Base-by-base conservation (phyloP, 2,329 filamentous ascomycete genomes). In the Niveomyces coronatus region DNA sequence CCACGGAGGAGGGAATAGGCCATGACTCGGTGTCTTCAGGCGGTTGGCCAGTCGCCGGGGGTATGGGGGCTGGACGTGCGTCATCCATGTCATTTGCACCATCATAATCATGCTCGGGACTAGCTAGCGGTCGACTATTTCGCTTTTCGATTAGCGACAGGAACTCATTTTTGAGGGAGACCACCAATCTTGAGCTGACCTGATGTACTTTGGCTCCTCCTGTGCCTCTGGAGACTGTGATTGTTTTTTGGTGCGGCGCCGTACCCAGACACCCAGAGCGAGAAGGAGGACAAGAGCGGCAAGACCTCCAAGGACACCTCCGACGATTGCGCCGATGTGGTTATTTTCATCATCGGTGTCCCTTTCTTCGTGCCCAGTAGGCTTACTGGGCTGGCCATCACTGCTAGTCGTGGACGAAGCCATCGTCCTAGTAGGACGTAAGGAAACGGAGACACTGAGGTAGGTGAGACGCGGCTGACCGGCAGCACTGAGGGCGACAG, bases 251-350 rank as follows among this genome's bases (percentile, higher is more conserved):
- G 59, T 63, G 26, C 64, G 64, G 32, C 64, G 63, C 50, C 64
- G 54, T 35, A 68, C 54, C 47, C 62, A 71, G 35, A 70, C 49
- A 15, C 50, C 53, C 0, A 72, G 44, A 0, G 61, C 61, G 5
- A 62, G 43, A 6, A 74, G 44, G 6, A 62, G 58, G 8, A 63
- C 53, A 2, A 74, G 43, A 3, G 61, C 60, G 5, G 66, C 70
- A 1, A 71, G 56, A 13, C 68, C 70, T n/a, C 68, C 65, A 28
- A 77, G 60, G 13, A 63, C 64, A 10, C 69, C 72, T 18, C 73
- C 73, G 3, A 76, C 62, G 23, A 76, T 72, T 27, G 67, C 67
- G 2, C 67, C 69, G 0, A 62, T 64, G n/a, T 56, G 57, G 28
- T 58, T 49, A 14, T 41, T 38, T 26, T 51, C 48, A n/a, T 51